Evolutionary conservation across 2,329 filamentous ascomycete genomes (phyloP), one percentile per base, ranked within the genome.

Genomic region (Gremmenia infestans): DNA sequence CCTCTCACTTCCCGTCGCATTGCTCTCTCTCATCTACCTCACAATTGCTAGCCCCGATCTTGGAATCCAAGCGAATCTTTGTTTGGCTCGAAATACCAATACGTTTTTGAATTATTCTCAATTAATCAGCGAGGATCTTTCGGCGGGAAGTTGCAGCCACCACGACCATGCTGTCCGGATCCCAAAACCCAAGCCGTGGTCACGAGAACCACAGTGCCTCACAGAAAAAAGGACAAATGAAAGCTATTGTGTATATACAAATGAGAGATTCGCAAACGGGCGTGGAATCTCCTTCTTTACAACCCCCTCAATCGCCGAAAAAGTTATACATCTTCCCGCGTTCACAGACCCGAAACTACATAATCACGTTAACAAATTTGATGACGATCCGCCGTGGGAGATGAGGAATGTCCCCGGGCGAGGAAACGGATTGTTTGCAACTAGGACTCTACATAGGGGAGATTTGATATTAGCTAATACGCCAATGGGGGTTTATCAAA

Each of bases 221-320:
- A 50, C 51, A n/a, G 58, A 62, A 32, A 49, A 60, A 5, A 47
- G 54, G 5, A 50, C 52, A 6, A 55, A 57, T 8, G 54, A 64
- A 32, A 53, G 58, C 15, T 68, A 59, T 42, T 68, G 67, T 45
- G 59, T 67, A 11, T 68, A 64, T 35, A 68, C 64, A n/a, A 64
- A 63, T 25, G 50, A 54, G 4, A 57, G 53, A 6, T 68, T 67
- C 50, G 63, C 62, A 39, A 62, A 61, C 23, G 60, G 60, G 0
- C 61, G 65, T 4, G 65, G 67, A 8, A 67, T 68, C 5, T 66
- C 65, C 9, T 60, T 68, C 28, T 62, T 68, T 35, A 67, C 65
- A 19, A 60, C 57, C 5, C 61, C 62, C 7, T 48, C 45, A 1
- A 62, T 66, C 23, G 64, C 65, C 1, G 35, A 52, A 17, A 56